A percentile compares a stretch with the other conserved stretches of the same genome.
Conservation (phyloP, 2,329 filamentous ascomycete genomes). For the Botrytis fragariae region DNA sequence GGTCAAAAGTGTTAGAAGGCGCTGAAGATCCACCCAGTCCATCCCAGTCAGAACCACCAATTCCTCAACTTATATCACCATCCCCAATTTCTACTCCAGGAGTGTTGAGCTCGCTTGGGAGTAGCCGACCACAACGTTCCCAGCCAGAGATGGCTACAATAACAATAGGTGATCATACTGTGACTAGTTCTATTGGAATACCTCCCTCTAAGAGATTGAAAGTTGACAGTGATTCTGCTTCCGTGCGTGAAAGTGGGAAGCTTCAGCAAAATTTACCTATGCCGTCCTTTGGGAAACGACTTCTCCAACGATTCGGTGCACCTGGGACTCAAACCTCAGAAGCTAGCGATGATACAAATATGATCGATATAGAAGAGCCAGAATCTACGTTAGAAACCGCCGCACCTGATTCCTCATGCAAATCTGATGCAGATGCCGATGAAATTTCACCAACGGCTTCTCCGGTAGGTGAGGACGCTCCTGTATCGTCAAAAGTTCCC, state of each 20-base stretch:
- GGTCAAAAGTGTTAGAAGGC: constrained; percentile 8
- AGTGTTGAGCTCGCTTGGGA: constrained; percentile 31
- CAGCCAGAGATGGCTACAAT: constrained; percentile 37
- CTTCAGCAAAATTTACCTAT: constrained; percentile 10
- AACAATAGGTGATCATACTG: constrained; percentile 38
- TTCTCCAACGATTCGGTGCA: constrained; percentile 37
- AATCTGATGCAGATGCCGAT: constrained; percentile 18
- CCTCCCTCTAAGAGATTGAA: constrained; percentile 31
- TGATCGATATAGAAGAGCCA: constrained; percentile 26
- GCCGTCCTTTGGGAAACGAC: constrained; percentile 35
- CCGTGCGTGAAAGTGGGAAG: constrained; percentile 9
- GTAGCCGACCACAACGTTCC: constrained; percentile 26
- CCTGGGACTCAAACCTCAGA: constrained; percentile 26
- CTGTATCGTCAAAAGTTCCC: constrained; percentile 1
- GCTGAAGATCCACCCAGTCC: background rate
- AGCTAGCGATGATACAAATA: constrained; percentile 30
- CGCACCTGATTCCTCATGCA: constrained; percentile 20
- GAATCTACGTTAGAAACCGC: constrained; percentile 24
- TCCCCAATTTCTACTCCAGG: constrained; percentile 29
- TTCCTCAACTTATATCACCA: constrained; percentile 33
- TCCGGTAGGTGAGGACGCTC: constrained; percentile 17
- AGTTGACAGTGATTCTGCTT: constrained; percentile 19
- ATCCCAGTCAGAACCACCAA: constrained; percentile 24
- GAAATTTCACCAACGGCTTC: constrained; percentile 21
- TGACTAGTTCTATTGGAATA: constrained; percentile 37